These are phyloP conservation scores for Arachnomyces sp. DNA, from an alignment of 2,329 filamentous ascomycete species.

Conservation along the genomic window DNA sequence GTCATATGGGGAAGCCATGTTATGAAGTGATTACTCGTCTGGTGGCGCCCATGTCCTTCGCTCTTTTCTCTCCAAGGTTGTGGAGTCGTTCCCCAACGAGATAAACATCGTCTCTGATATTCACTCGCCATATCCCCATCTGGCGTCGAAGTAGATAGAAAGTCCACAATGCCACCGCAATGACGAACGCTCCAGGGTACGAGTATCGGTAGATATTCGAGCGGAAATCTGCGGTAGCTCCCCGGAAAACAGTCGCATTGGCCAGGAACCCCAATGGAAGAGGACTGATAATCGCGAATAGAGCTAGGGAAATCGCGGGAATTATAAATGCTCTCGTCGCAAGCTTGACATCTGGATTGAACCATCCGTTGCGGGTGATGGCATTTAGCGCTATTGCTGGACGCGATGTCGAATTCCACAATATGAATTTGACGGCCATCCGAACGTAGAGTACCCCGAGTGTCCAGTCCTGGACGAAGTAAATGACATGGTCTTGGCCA, in stretches of 20 bases:
- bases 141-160: slow-evolving; percentile 40
- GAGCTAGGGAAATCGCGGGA: slow-evolving; percentile 59
- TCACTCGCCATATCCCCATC: slow-evolving; percentile 67
- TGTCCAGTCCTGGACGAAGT: slow-evolving; percentile 90
- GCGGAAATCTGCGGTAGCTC: slow-evolving; percentile 23
- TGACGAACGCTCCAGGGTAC: slow-evolving; percentile 59
- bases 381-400: slow-evolving; percentile 67
- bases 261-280: slow-evolving; percentile 49
- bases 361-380: slow-evolving; percentile 66
- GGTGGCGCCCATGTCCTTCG: slow-evolving; percentile 31
- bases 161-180: slow-evolving; percentile 46
- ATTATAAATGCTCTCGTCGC: slow-evolving; percentile 83
- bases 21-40: slow-evolving; percentile 29
- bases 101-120: slow-evolving; percentile 90
- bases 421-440: slow-evolving; percentile 62
- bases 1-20: background rate
- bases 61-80: slow-evolving; percentile 68
- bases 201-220: slow-evolving; percentile 55
- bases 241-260: slow-evolving; percentile 36
- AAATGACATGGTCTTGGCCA: slow-evolving; percentile 45
- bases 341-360: slow-evolving; percentile 68
- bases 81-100: slow-evolving; percentile 89
- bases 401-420: slow-evolving; percentile 61
- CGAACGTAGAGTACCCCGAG: slow-evolving; percentile 86
- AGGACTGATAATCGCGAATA: slow-evolving; percentile 58